Evolutionary conservation across 2,329 filamentous ascomycete species (phyloP).

Genomic region (Clathrospora elynae): DNA sequence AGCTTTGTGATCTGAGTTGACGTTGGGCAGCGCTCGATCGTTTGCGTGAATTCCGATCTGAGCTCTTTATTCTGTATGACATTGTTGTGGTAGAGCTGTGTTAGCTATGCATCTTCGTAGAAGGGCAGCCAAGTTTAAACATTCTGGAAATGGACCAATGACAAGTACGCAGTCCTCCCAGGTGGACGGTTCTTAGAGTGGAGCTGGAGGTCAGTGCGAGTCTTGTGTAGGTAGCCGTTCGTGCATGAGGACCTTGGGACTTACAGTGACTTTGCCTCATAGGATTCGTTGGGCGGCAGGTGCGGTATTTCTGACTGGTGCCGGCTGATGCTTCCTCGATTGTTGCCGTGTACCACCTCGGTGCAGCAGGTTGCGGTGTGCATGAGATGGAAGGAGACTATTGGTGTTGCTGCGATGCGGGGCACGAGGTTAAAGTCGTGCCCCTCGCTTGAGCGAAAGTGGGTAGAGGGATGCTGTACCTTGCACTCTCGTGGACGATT

Average conservation of each 20-base stretch:
- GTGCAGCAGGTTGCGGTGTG: constrained; percentile 25
- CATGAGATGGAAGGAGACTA: constrained; percentile 17
- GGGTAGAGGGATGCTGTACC: constrained; percentile 2
- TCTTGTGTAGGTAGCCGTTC: constrained; percentile 14
- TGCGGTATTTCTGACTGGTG: constrained; percentile 18
- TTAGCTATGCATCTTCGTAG: too few species aligned
- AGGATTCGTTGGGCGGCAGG: constrained; percentile 3
- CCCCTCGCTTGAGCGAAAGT: constrained; percentile 11
- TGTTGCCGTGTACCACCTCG: not conserved
- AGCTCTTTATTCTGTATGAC: too few species aligned
- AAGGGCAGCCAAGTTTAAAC: too few species aligned
- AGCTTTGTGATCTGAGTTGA: not conserved
- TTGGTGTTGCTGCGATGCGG: constrained; percentile 18
- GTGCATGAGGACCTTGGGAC: constrained; percentile 12
- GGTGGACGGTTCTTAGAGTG: constrained; percentile 14
- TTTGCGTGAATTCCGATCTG: not conserved
- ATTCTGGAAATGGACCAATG: too few species aligned
- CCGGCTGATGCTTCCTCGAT: not conserved
- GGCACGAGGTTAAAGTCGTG: constrained; percentile 14
- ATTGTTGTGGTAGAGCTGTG: too few species aligned
- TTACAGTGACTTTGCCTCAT: not conserved
- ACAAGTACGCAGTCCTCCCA: constrained; percentile 6
- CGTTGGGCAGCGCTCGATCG: constrained; percentile 1
- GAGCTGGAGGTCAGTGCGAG: constrained; percentile 17
- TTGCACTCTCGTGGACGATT: not conserved